Evolutionary conservation across 2,329 filamentous ascomycete genomes (phyloP).

Genomic region (Colletotrichum salicis): DNA sequence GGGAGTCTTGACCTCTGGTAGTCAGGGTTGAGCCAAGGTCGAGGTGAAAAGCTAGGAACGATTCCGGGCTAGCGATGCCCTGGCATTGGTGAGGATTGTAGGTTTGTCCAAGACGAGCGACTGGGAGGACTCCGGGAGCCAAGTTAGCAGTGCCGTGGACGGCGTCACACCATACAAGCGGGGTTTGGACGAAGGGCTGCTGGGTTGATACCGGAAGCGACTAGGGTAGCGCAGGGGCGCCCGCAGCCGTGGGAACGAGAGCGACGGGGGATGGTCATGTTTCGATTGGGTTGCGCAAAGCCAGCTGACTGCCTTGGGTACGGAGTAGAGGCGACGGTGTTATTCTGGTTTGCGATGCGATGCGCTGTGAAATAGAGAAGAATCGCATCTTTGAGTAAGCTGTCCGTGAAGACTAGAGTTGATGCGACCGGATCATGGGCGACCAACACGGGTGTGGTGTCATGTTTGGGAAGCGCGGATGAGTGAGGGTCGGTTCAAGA

Average conservation of each 20-base stretch:
- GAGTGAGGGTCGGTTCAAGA: background rate
- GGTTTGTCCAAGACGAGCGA: background rate
- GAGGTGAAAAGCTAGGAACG: background rate
- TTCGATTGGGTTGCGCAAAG: slow-evolving; percentile 9
- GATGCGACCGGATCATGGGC: background rate
- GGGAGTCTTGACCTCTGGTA: no score
- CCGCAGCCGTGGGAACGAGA: slow-evolving; percentile 27
- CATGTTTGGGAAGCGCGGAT: background rate
- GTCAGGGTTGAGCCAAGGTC: background rate
- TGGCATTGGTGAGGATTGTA: slow-evolving; percentile 9
- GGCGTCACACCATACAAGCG: slow-evolving; percentile 27
- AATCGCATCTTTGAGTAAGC: background rate
- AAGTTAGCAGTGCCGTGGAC: slow-evolving; percentile 24
- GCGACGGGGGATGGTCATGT: slow-evolving; percentile 27
- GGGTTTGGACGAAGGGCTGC: slow-evolving; percentile 31
- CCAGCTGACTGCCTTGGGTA: background rate
- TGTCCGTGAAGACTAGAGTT: background rate
- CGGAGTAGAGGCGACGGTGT: background rate
- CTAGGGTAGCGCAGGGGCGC: slow-evolving; percentile 26
- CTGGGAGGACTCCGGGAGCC: slow-evolving; percentile 24
- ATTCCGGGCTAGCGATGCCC: background rate
- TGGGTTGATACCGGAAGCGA: slow-evolving; percentile 19
- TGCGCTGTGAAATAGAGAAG: background rate
- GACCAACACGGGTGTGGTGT: background rate
- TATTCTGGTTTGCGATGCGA: background rate